phyloP scores from a whole-genome alignment of 371 early-diverging fungal species.

The Batrachochytrium dendrobatidis region DNA sequence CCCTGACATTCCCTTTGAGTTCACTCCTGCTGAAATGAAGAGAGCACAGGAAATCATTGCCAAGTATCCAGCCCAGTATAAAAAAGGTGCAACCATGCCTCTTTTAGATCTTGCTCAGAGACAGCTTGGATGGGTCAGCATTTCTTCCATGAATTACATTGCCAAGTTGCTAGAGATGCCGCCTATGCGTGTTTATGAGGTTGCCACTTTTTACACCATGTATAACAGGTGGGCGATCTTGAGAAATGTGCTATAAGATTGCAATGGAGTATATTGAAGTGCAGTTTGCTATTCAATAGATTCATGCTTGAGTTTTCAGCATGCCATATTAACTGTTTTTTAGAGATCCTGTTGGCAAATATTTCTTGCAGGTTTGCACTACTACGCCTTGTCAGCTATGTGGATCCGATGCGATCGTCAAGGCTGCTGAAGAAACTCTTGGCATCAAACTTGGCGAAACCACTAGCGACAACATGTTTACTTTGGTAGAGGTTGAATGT shows the following conservation, averaged over 20 bases:
- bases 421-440: constrained; percentile 77
- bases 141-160: constrained; percentile 95
- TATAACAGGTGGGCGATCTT: constrained; percentile 94
- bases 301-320: too few relatives aligned
- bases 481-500: constrained; percentile 97
- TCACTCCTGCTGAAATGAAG: constrained; percentile 68
- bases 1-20: constrained; percentile 76
- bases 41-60: constrained; percentile 80
- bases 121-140: constrained; percentile 79
- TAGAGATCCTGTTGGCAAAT: constrained; percentile 94
- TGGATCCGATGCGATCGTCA: constrained; percentile 81
- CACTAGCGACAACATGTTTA: constrained; percentile 88
- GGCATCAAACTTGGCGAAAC: constrained; percentile 92
- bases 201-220: constrained; percentile 99
- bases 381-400: constrained; percentile 97
- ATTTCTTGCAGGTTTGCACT: constrained; percentile 96
- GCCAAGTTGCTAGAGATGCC: constrained; percentile 90
- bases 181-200: constrained; percentile 98
- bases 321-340: not conserved
- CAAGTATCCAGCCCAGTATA: constrained; percentile 95
- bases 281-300: too few relatives aligned
- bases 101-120: constrained; percentile 92
- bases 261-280: too few relatives aligned
- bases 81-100: constrained; percentile 95
- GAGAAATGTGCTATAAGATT: too few relatives aligned